These are phyloP conservation scores for Metschnikowia similis DNA, from an alignment of 805 yeast genomes.

Conservation along the genomic window DNA sequence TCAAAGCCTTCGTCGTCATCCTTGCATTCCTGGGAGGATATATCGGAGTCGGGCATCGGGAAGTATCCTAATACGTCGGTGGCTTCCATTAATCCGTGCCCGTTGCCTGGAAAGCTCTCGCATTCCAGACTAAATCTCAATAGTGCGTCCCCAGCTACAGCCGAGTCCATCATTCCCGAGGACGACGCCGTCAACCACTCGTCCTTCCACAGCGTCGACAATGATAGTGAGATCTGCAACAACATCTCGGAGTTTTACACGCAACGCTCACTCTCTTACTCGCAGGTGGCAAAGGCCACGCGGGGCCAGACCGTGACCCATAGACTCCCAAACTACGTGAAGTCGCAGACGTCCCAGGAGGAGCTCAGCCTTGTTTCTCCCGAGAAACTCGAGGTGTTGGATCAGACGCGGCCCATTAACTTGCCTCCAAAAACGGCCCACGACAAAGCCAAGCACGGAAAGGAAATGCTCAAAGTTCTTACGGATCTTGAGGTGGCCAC, in stretches of 20 bases:
- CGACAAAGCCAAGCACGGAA: constrained; percentile 55
- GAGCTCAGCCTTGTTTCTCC: constrained; percentile 45
- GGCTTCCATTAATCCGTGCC: constrained; percentile 14
- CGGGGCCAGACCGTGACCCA: constrained; percentile 33
- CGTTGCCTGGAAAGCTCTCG: constrained; percentile 19
- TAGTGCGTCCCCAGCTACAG: constrained; percentile 4
- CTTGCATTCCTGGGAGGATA: constrained; percentile 24
- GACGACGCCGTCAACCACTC: constrained; percentile 10
- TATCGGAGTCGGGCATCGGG: constrained; percentile 22
- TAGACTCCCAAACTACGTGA: constrained; percentile 36
- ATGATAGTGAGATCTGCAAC: constrained; percentile 32
- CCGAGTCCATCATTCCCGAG: constrained; percentile 8
- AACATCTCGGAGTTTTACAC: constrained; percentile 35
- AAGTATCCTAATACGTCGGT: constrained; percentile 20
- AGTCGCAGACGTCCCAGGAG: constrained; percentile 31
- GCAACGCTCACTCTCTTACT: constrained; percentile 31
- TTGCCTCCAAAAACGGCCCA: constrained; percentile 58
- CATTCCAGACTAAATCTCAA: constrained; percentile 6
- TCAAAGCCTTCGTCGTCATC: constrained; percentile 14
- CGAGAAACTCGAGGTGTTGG: constrained; percentile 51
- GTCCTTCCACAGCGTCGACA: constrained; percentile 16
- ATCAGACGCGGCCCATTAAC: constrained; percentile 67
- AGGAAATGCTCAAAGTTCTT: constrained; percentile 46
- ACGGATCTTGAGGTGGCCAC: constrained; percentile 33
- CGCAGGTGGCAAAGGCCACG: constrained; percentile 27